These are phyloP conservation scores for Penicillium paradoxum DNA, from an alignment of 495 filamentous ascomycete genomes.

Conservation along the genomic window DNA sequence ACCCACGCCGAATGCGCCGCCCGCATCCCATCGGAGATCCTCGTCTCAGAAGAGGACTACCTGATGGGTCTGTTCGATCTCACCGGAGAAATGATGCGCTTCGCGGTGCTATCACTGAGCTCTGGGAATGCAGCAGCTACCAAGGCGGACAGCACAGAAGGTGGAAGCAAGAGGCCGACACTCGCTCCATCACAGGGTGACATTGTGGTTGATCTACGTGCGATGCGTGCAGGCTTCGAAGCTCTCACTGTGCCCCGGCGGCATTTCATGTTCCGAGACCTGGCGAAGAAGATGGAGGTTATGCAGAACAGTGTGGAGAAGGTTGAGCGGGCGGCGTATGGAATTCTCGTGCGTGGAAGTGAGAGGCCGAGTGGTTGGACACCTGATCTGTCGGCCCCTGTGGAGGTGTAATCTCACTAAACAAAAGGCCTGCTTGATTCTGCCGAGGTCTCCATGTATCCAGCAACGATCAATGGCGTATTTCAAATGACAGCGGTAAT, in stretches of 20 bases:
- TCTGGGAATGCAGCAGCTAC: constrained; percentile 25
- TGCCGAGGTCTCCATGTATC: background rate
- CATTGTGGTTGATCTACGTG: constrained; percentile 70
- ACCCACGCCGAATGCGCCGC: constrained; percentile 51
- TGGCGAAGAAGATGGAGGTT: constrained; percentile 75
- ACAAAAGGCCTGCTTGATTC: background rate
- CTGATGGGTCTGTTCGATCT: constrained; percentile 89
- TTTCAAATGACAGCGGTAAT: background rate
- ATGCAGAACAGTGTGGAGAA: constrained; percentile 89
- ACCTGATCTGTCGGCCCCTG: constrained; percentile 61
- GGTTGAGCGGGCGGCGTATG: constrained; percentile 86
- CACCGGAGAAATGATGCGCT: constrained; percentile 92
- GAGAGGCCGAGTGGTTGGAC: constrained; percentile 92
- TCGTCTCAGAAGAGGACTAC: constrained; percentile 78
- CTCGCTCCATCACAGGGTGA: constrained; percentile 27
- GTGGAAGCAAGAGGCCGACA: background rate
- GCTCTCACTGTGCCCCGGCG: constrained; percentile 50
- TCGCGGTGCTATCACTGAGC: constrained; percentile 67
- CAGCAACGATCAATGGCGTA: background rate
- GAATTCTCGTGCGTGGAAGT: constrained; percentile 74
- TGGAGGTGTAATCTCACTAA: constrained; percentile 43
- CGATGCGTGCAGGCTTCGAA: constrained; percentile 69
- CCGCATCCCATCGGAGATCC: constrained; percentile 49
- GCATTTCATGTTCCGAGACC: constrained; percentile 52
- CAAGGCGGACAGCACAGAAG: constrained; percentile 22